These are phyloP conservation scores for Balansia obtecta DNA, from an alignment of 2,329 filamentous ascomycete genomes.

Conservation along the genomic window DNA sequence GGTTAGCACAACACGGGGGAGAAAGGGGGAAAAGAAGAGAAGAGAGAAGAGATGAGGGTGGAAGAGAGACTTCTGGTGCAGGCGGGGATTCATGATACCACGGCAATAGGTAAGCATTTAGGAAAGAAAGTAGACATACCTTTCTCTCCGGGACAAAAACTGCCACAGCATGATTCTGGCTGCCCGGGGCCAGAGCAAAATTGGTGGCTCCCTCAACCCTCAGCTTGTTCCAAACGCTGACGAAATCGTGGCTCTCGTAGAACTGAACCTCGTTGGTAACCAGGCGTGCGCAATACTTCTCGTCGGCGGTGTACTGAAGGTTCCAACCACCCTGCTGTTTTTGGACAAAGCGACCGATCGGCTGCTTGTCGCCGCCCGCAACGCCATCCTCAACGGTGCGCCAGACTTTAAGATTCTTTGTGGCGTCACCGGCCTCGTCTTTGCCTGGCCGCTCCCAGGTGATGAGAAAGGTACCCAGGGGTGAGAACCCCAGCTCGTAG, in stretches of 20 bases:
- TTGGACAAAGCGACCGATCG: slow-evolving; percentile 85
- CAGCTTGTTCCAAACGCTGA: slow-evolving; percentile 89
- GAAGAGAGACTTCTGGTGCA: background rate
- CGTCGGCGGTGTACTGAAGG: slow-evolving; percentile 88
- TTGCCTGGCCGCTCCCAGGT: slow-evolving; percentile 93
- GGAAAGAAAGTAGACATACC: slow-evolving; percentile 34
- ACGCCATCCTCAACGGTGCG: slow-evolving; percentile 60
- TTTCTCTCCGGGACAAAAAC: slow-evolving; percentile 94
- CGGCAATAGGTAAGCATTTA: background rate
- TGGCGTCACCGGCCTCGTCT: slow-evolving; percentile 84
- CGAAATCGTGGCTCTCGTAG: slow-evolving; percentile 77
- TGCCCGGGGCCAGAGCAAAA: slow-evolving; percentile 78
- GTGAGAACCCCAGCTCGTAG: slow-evolving; percentile 91
- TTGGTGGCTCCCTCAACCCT: slow-evolving; percentile 80
- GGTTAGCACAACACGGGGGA: slow-evolving; percentile 7
- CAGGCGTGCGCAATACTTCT: slow-evolving; percentile 81
- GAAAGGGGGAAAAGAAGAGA: background rate
- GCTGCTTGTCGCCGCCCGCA: slow-evolving; percentile 51
- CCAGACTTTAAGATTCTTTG: slow-evolving; percentile 97
- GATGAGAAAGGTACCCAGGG: slow-evolving; percentile 80
- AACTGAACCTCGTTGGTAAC: slow-evolving; percentile 98
- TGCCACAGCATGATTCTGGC: slow-evolving; percentile 76
- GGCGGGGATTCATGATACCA: background rate
- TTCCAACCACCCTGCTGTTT: slow-evolving; percentile 96
- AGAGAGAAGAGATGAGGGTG: background rate